Conservation (phyloP, 164 flowering plant genomes). For the Euptelea pleiosperma region DNA sequence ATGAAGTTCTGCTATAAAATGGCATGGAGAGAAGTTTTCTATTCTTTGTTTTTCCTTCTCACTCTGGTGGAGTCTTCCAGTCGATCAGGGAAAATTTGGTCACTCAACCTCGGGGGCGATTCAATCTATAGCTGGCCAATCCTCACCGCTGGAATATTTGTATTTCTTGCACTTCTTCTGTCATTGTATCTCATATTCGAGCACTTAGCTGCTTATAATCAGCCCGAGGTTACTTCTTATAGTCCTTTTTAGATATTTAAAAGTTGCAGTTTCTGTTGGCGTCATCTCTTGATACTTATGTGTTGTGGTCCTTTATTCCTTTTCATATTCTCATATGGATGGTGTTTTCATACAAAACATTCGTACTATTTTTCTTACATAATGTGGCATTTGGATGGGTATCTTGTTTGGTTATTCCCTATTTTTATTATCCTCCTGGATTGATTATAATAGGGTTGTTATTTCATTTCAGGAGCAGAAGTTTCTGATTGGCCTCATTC, state of each 20-base stretch:
- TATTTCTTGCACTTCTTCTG: constrained; percentile 70
- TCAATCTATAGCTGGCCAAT: constrained; percentile 62
- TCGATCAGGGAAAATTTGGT: constrained; percentile 43
- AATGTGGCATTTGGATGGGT: not conserved
- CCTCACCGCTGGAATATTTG: constrained; percentile 76
- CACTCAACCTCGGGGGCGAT: constrained; percentile 33
- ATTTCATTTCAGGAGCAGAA: constrained; percentile 85
- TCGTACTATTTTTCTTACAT: not conserved
- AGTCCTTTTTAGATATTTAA: not conserved
- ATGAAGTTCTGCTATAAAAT: constrained; percentile 20
- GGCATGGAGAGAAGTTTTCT: constrained; percentile 48
- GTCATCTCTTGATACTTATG: not conserved
- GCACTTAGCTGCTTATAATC: constrained; percentile 90
- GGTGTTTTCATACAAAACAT: not conserved
- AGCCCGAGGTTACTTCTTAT: constrained; percentile 73
- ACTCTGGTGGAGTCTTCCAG: constrained; percentile 50
- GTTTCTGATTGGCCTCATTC: constrained; percentile 82
- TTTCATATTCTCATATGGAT: not conserved
- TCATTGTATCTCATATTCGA: constrained; percentile 78
- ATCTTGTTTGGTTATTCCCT: not conserved
- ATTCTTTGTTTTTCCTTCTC: constrained; percentile 33
- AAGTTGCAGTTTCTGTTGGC: not conserved
- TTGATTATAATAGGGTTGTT: not conserved
- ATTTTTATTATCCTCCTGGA: not conserved
- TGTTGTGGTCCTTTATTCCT: not conserved